phyloP scores from a whole-genome alignment of 2,329 filamentous ascomycete genomes.

The Didymella lethalis region DNA sequence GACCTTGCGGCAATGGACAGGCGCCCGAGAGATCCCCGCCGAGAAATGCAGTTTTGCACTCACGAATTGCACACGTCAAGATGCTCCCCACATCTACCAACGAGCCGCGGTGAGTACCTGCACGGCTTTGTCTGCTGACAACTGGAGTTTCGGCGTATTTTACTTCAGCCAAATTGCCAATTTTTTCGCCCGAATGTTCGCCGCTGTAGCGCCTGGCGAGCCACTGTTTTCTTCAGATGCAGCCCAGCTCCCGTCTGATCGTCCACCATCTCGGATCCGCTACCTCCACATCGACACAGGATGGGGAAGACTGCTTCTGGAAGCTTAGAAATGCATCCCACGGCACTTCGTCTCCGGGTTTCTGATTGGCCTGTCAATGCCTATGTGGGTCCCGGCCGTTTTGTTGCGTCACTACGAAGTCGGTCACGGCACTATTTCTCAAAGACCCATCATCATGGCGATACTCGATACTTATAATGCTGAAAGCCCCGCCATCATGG shows the following conservation, averaged over 20 bases:
- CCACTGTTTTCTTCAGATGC: neutral
- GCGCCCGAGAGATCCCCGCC: neutral
- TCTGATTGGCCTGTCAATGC: conserved; percentile 4
- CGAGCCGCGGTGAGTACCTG: neutral
- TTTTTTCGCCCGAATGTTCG: neutral
- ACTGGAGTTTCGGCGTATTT: neutral
- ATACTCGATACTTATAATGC: conserved; percentile 15
- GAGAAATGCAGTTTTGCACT: conserved; percentile 8
- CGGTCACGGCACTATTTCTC: conserved; percentile 2
- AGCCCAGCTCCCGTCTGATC: conserved; percentile 1
- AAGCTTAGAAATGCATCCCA: conserved; percentile 21
- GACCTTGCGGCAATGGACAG: neutral
- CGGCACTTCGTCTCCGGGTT: neutral
- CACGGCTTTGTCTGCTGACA: neutral
- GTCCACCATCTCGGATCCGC: neutral
- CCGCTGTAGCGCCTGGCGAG: neutral
- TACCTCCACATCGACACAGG: conserved; percentile 8
- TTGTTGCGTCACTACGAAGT: conserved; percentile 34
- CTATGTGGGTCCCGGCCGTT: conserved; percentile 18
- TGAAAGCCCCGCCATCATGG: conserved; percentile 1
- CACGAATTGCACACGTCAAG: conserved; percentile 3
- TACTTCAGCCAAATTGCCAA: neutral
- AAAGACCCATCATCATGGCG: conserved; percentile 26
- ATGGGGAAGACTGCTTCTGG: conserved; percentile 9
- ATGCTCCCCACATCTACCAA: neutral